Conservation (phyloP, 2,329 filamentous ascomycete species). For the Colletotrichum aenigma region DNA sequence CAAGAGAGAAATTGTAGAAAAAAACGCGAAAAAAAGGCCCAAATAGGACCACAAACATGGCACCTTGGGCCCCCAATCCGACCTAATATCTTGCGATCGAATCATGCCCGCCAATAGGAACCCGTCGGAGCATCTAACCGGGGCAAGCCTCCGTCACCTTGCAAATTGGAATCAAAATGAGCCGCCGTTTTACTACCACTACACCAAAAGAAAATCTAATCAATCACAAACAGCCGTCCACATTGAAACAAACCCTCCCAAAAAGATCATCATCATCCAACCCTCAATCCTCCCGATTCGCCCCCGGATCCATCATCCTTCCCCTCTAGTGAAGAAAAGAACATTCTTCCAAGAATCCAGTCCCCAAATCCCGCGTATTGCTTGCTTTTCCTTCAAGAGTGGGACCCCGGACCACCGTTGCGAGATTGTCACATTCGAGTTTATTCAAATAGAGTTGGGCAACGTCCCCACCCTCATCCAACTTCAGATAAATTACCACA, state of each 20-base stretch:
- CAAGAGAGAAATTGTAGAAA: background rate
- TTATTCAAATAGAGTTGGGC: background rate
- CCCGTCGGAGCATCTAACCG: background rate
- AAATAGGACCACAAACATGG: background rate
- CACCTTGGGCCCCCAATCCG: background rate
- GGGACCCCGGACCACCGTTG: background rate
- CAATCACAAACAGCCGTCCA: background rate
- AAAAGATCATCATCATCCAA: background rate
- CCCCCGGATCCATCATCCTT: background rate
- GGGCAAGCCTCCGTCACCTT: background rate
- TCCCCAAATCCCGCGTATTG: background rate
- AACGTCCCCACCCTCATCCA: background rate
- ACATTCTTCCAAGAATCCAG: background rate
- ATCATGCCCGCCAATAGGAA: background rate
- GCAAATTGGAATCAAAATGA: background rate
- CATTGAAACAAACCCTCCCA: background rate
- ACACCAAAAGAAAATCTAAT: background rate
- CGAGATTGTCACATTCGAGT: background rate
- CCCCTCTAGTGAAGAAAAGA: background rate
- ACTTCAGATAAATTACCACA: background rate
- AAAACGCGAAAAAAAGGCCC: background rate
- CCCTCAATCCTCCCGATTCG: background rate
- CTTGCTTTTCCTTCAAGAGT: too few relatives aligned
- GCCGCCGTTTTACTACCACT: background rate
- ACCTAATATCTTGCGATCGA: background rate